These are phyloP conservation scores for Malus hybrid DNA, from an alignment of 331 rosid species.

Conservation along the genomic window DNA sequence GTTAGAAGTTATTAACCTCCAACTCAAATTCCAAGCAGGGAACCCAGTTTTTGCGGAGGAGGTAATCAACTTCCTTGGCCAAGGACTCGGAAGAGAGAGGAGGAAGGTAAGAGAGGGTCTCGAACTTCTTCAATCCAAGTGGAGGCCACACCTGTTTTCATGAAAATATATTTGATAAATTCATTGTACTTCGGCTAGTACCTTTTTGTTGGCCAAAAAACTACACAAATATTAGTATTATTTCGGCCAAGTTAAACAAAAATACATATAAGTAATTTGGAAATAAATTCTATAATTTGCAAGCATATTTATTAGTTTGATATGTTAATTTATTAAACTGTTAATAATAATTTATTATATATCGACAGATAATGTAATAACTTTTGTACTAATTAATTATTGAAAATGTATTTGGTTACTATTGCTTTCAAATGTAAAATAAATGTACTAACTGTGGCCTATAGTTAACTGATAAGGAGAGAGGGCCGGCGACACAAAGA, in stretches of 20 bases:
- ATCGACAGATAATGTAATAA: background rate
- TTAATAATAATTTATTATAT: background rate
- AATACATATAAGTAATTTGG: background rate
- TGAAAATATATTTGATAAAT: background rate
- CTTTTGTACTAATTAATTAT: too few relatives aligned
- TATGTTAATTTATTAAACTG: background rate
- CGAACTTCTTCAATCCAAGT: slow-evolving; percentile 51
- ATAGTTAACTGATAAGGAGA: too few relatives aligned
- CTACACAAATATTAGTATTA: background rate
- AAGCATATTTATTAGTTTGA: background rate
- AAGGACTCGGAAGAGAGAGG: background rate
- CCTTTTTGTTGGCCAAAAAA: background rate
- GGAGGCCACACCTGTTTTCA: slow-evolving; percentile 76
- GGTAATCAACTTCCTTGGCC: slow-evolving; percentile 55
- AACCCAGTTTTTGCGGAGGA: slow-evolving; percentile 44
- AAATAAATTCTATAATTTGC: background rate
- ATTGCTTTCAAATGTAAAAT: background rate
- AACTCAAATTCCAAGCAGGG: slow-evolving; percentile 79
- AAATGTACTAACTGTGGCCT: background rate
- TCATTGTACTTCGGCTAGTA: background rate
- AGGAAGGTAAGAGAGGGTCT: slow-evolving; percentile 90
- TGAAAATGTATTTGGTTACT: background rate
- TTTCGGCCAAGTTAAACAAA: background rate
- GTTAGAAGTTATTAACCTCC: slow-evolving; percentile 16
- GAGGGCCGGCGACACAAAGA: fast-evolving